Base-by-base conservation (phyloP, 2,329 filamentous ascomycete species). In the Dissoconium aciculare region DNA sequence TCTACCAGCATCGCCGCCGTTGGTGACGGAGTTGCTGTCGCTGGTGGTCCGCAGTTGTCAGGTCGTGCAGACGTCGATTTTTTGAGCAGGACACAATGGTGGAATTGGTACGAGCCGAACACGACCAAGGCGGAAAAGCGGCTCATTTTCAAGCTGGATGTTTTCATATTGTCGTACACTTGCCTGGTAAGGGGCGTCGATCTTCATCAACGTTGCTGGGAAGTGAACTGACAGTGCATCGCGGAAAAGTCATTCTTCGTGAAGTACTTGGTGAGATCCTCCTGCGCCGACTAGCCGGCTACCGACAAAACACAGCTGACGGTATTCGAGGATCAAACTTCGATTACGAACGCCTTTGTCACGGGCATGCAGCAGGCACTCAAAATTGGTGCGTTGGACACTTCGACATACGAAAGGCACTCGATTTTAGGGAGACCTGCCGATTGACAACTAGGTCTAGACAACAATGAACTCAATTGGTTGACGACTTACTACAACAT, bases 301-400 rank as follows among this genome's bases (percentile, higher is more conserved):
- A n/a, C n/a, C n/a, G n/a, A n/a, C n/a, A n/a, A n/a, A n/a, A n/a
- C n/a, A n/a, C n/a, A 8, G 19, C 19, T 23, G 19, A 23, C n/a
- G 19, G 19, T 8, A 23, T 8, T 23, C 19, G 19, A 23, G 19
- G 55, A 58, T 30, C 44, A 51, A 11, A 53, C 52, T 11, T 57
- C 57, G 26, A 41, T 59, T 10, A 57, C 54, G 31, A 60, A 60
- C 43, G 57, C 57, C 5, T 60, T 56, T 31, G 52, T 60, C 9
- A 44, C 50, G 27, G 56, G 57, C 4, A 60, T 60, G 56, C 51
- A 51, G 35, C 55, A 59, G 38, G 55, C 59, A 29, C 38, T 59
- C 15, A 32, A 41, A 15, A 8, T 23, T 8, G 19, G 19, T 23
- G n/a, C n/a, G 19, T 23, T 8, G 19, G 8, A 23, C n/a, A n/a